Conservation (phyloP, 345 rosid genomes). For the Citrus hindsii region DNA sequence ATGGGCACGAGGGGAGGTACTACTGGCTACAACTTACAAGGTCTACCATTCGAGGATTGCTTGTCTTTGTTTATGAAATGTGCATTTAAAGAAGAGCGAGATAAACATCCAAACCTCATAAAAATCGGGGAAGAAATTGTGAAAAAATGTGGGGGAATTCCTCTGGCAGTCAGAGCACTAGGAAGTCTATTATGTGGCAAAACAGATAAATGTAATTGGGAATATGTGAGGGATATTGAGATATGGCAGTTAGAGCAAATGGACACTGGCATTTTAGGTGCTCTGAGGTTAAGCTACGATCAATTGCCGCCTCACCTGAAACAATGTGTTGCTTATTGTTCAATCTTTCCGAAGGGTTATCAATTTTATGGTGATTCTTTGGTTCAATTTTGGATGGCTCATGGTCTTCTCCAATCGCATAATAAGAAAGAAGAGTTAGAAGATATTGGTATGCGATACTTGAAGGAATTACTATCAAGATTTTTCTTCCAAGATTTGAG, state of each 20-base stretch:
- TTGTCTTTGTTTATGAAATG: background rate
- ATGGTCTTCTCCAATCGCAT: background rate
- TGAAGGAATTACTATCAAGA: conserved; percentile 9
- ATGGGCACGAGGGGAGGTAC: background rate
- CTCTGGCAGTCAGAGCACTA: conserved; percentile 2
- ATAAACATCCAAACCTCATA: background rate
- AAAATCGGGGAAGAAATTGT: conserved; percentile 1
- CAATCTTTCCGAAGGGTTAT: conserved; percentile 22
- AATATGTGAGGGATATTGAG: conserved; percentile 15
- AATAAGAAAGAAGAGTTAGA: background rate
- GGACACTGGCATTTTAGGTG: conserved; percentile 1
- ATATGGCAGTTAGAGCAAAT: conserved; percentile 15
- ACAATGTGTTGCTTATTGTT: conserved; percentile 20
- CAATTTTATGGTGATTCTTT: accelerated
- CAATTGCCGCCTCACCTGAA: conserved; percentile 7
- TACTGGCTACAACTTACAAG: background rate
- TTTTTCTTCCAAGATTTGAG: conserved; percentile 19
- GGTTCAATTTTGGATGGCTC: conserved; percentile 20
- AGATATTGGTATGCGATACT: background rate
- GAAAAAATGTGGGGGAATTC: background rate
- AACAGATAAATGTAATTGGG: conserved; percentile 9
- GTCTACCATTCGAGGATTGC: background rate
- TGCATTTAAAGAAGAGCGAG: background rate
- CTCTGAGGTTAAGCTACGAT: conserved; percentile 8
- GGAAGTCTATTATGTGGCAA: background rate